Base-by-base conservation (phyloP, 2,329 filamentous ascomycete genomes). In the Fusarium falciforme region DNA sequence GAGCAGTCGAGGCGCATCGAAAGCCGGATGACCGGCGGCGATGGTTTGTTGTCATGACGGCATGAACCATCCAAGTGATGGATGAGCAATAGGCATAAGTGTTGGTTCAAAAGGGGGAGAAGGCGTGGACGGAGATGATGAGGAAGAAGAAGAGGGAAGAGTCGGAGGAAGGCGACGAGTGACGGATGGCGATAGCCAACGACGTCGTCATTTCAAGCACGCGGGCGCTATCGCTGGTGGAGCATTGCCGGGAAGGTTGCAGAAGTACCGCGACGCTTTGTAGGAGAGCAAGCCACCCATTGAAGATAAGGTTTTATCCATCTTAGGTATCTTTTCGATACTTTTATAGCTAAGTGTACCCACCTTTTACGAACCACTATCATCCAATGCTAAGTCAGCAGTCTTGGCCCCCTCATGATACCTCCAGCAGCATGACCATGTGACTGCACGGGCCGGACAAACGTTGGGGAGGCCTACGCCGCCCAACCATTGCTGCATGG, bases 1-100 rank as follows among this genome's bases (percentile, higher is more conserved):
- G 89, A 82, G 87, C 87, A 64, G 89, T 85, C 78, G 92, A 93
- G 75, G 81, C 83, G 84, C 88, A 90, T 68, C 74, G 68, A 42
- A 70, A 71, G 52, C 70, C 72, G 17, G 71, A 67, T 31, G 68
- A 64, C 58, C 73, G 74, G 36, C 66, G 59, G 54, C 44, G 61
- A 60, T 61, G 59, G 54, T 72, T 61, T 66, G 57, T 66, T 71
- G 67, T 76, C 77, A 77, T 78, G 72, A 72, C 55, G 66, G 64
- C 25, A 29, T 58, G 49, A 31, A 76, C 70, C 66, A 74, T 67
- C 65, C 49, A n/a, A 52, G 7, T 29, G 20, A 44, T 29, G n/a
- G 49, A 49, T 20, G 58, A n/a, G 6, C 38, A 64, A 62, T 40
- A 52, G 54, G 55, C 63, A 71, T 69, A 42, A 62, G 42, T 44